phyloP scores from a whole-genome alignment of 805 yeast genomes.

The Kluyveromyces starmeri region DNA sequence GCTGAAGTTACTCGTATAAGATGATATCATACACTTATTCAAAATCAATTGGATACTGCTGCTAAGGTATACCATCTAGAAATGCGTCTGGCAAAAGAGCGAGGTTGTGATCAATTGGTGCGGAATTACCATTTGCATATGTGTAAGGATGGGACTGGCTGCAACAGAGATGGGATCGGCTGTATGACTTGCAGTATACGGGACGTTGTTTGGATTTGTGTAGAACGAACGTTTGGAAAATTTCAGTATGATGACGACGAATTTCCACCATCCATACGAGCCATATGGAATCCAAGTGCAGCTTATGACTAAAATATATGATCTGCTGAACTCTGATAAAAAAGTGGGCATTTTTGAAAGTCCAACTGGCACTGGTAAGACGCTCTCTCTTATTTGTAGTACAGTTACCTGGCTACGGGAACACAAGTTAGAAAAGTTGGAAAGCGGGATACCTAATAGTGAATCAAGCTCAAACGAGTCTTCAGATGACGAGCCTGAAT shows the following conservation, averaged over 20 bases:
- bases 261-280: slow-evolving; percentile 64
- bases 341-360: slow-evolving; percentile 81
- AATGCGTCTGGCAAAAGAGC: too few relatives aligned
- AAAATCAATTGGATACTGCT: too few relatives aligned
- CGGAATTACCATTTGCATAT: too few relatives aligned
- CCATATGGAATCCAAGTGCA: slow-evolving; percentile 76
- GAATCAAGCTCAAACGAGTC: slow-evolving; percentile 28
- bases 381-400: slow-evolving; percentile 78
- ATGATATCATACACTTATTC: too few relatives aligned
- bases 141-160: too few relatives aligned
- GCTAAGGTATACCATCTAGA: too few relatives aligned
- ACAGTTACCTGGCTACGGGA: slow-evolving; percentile 74
- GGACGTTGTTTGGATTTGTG: too few relatives aligned
- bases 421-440: slow-evolving; percentile 27
- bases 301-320: slow-evolving; percentile 69
- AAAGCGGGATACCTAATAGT: slow-evolving; percentile 20
- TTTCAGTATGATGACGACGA: slow-evolving; percentile 3
- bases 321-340: slow-evolving; percentile 38
- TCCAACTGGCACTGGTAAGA: slow-evolving; percentile 94
- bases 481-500: slow-evolving; percentile 55
- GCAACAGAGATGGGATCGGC: too few relatives aligned
- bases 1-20: too few relatives aligned
- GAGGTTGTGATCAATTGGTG: too few relatives aligned
- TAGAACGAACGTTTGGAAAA: too few relatives aligned
- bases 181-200: too few relatives aligned